Evolutionary conservation across 2,329 filamentous ascomycete genomes (phyloP).

Genomic region (Talaromyces sp.): DNA sequence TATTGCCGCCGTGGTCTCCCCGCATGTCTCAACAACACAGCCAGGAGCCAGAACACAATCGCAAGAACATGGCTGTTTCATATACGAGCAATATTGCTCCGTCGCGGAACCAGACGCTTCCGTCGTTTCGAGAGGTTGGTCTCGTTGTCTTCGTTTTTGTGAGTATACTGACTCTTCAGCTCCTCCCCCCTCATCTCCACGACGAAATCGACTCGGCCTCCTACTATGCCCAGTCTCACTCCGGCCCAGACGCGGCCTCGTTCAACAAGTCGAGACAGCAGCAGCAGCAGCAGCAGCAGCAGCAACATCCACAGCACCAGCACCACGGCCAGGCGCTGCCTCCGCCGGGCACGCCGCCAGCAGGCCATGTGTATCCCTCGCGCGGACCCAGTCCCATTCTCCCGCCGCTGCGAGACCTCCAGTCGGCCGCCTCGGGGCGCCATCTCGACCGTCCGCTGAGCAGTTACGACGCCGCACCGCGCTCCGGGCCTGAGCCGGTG

Average conservation of each 20-base stretch:
- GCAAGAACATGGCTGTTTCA: conserved; percentile 9
- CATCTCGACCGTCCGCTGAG: conserved; percentile 17
- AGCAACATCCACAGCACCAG: conserved; percentile 13
- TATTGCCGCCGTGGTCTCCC: neutral
- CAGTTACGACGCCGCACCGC: conserved; percentile 20
- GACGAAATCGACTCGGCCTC: conserved; percentile 38
- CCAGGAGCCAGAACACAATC: conserved; percentile 4
- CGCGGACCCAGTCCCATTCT: conserved; percentile 33
- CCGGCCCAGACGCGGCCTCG: conserved; percentile 27
- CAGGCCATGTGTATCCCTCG: conserved; percentile 4
- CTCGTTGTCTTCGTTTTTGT: neutral
- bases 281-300: conserved; percentile 17
- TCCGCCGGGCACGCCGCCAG: neutral
- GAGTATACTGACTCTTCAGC: conserved; percentile 15
- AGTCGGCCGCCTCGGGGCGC: conserved; percentile 27
- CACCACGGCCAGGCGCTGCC: conserved; percentile 23
- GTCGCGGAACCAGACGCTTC: conserved; percentile 11
- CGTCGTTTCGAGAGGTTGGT: conserved; percentile 10
- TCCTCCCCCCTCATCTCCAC: conserved; percentile 37
- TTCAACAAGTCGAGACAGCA: conserved; percentile 21
- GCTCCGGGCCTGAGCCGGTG: neutral
- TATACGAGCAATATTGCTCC: conserved; percentile 7
- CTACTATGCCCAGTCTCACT: conserved; percentile 23
- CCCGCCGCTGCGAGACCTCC: conserved; percentile 33
- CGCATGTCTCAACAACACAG: conserved; percentile 13